Evolutionary conservation across 805 yeast species (phyloP).

Genomic region (Schizosaccharomyces osmophilus): DNA sequence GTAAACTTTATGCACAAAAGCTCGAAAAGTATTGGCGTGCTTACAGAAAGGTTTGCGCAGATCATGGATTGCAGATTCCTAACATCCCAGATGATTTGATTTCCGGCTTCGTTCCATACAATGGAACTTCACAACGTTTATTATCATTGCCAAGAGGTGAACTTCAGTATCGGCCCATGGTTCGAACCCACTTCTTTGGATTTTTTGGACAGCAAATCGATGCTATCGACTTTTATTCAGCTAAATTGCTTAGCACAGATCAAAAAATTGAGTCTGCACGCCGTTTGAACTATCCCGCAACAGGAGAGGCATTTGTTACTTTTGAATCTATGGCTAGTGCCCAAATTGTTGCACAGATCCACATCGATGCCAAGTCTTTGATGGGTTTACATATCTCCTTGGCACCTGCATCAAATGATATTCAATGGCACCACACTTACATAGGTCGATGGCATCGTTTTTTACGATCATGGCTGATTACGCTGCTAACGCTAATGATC

Average conservation of each 20-base stretch:
- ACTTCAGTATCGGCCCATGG: constrained; percentile 28
- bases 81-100: not conserved
- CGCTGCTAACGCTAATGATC: constrained; percentile 38
- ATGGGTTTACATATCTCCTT: constrained; percentile 45
- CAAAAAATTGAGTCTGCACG: constrained; percentile 43
- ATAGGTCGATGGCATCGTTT: constrained; percentile 51
- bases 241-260: constrained; percentile 44
- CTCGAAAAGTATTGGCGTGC: not conserved
- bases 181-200: constrained; percentile 37
- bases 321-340: constrained; percentile 91
- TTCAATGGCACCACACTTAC: constrained; percentile 77
- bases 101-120: not conserved
- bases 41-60: not conserved
- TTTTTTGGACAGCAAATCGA: constrained; percentile 48
- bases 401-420: constrained; percentile 93
- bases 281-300: constrained; percentile 45
- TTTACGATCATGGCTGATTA: constrained; percentile 36
- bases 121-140: not conserved
- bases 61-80: not conserved
- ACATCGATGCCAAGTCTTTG: constrained; percentile 68
- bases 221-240: constrained; percentile 54
- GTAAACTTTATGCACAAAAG: not conserved
- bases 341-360: constrained; percentile 90
- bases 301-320: constrained; percentile 80
- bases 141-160: not conserved